phyloP scores from a whole-genome alignment of 78 protist species.

The Neovahlkampfia damariscottae region DNA sequence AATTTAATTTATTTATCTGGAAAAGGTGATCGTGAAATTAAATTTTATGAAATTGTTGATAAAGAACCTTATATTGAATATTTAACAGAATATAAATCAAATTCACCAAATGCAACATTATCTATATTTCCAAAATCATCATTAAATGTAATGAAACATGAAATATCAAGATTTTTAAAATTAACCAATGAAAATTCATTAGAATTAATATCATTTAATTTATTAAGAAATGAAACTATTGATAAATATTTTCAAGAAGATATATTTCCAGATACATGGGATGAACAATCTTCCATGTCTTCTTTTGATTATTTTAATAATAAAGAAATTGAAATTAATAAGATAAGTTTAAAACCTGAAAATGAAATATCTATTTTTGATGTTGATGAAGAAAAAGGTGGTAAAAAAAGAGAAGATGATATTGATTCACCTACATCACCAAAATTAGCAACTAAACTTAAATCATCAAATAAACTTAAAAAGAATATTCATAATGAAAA shows the following conservation, averaged over 20 bases:
- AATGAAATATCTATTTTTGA: not conserved
- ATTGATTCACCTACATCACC: too few relatives aligned
- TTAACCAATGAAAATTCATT: slow-evolving; percentile 36
- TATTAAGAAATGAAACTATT: slow-evolving; percentile 78
- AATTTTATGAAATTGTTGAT: slow-evolving; percentile 82
- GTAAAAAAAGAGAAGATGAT: not conserved
- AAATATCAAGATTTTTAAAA: slow-evolving; percentile 74
- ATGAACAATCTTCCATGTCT: slow-evolving; percentile 49
- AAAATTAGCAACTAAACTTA: too few relatives aligned
- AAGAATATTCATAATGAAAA: too few relatives aligned
- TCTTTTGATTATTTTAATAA: not conserved
- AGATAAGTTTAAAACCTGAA: not conserved
- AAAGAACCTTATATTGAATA: slow-evolving; percentile 49
- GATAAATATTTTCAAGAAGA: slow-evolving; percentile 74
- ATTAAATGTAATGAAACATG: slow-evolving; percentile 52
- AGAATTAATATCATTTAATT: slow-evolving; percentile 76
- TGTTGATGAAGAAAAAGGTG: not conserved
- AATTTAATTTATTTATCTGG: slow-evolving; percentile 78
- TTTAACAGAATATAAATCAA: slow-evolving; percentile 62
- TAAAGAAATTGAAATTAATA: not conserved
- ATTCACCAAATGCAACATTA: slow-evolving; percentile 74
- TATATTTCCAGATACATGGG: slow-evolving; percentile 73
- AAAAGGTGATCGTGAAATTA: slow-evolving; percentile 94
- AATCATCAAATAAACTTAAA: too few relatives aligned
- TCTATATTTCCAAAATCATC: slow-evolving; percentile 77